phyloP scores from a whole-genome alignment of 257 asterid genomes.

The Petunia secreta region DNA sequence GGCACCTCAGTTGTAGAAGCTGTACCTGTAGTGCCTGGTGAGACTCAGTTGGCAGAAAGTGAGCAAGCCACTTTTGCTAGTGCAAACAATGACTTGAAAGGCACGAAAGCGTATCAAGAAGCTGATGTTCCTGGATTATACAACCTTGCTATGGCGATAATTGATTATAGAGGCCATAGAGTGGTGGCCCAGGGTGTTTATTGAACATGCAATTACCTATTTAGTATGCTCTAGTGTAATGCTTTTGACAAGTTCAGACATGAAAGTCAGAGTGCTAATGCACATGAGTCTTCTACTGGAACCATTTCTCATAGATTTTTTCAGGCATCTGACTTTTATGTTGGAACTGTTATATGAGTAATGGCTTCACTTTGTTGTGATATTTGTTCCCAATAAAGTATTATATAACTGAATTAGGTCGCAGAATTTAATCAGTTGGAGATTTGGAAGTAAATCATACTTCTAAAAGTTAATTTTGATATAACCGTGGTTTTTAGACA shows the following conservation, averaged over 20 bases:
- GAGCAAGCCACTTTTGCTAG: conserved; percentile 99
- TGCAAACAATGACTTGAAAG: conserved; percentile 95
- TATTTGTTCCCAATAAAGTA: neutral
- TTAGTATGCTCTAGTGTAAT: neutral
- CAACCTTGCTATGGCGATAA: conserved; percentile 95
- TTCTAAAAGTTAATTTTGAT: neutral
- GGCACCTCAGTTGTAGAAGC: conserved; percentile 41
- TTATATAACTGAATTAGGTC: neutral
- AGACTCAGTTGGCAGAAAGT: conserved; percentile 82
- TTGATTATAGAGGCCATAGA: conserved; percentile 97
- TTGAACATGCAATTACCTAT: conserved; percentile 23
- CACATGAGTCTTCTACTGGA: neutral
- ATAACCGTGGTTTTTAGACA: neutral
- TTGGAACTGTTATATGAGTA: conserved; percentile 1
- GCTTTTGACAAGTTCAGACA: conserved; percentile 6
- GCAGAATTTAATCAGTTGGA: neutral
- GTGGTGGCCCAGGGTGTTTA: conserved; percentile 94
- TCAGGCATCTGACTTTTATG: neutral
- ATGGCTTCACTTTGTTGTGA: conserved; percentile 7
- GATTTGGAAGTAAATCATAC: neutral
- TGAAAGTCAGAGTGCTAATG: conserved; percentile 2
- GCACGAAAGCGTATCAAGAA: conserved; percentile 98
- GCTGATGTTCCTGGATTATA: conserved; percentile 89
- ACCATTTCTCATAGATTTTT: conserved; percentile 4
- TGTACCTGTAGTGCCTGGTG: conserved; percentile 52